Conservation (phyloP, 331 rosid species). For the Quercus tomentella region DNA sequence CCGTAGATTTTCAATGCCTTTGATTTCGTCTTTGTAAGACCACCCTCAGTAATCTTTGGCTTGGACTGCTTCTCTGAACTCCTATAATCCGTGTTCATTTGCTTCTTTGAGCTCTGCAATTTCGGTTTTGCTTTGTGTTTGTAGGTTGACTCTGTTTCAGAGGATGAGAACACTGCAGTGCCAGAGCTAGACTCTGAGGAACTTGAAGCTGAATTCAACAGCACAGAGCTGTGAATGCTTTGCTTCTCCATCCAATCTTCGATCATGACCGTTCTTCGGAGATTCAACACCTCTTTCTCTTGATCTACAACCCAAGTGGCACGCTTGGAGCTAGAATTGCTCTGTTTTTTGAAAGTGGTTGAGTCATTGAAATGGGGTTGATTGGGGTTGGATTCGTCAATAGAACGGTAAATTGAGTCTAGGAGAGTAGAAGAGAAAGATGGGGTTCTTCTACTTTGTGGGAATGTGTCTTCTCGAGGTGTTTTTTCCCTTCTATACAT, state of each 20-base stretch:
- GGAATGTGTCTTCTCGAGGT: conserved; percentile 14
- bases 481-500: conserved; percentile 44
- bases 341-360: conserved; percentile 23
- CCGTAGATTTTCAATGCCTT: conserved; percentile 45
- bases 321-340: not conserved
- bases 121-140: conserved; percentile 31
- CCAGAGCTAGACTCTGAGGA: conserved; percentile 71
- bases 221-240: conserved; percentile 29
- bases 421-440: conserved; percentile 70
- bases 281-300: conserved; percentile 35
- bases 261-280: conserved; percentile 45
- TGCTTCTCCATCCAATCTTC: conserved; percentile 64
- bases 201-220: conserved; percentile 45
- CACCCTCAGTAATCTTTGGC: conserved; percentile 26
- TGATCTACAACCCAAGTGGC: not conserved
- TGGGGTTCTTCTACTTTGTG: conserved; percentile 59
- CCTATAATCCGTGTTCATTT: not conserved
- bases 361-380: conserved; percentile 22
- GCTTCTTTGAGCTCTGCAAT: conserved; percentile 18
- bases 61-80: conserved; percentile 27
- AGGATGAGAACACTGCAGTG: conserved; percentile 49
- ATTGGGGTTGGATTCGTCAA: conserved; percentile 41
- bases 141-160: conserved; percentile 49
- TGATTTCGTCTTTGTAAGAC: conserved; percentile 53
- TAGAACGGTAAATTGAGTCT: conserved; percentile 56